These are phyloP conservation scores for Saccharomycopsis javanensis DNA, from an alignment of 805 yeast genomes.

Conservation along the genomic window DNA sequence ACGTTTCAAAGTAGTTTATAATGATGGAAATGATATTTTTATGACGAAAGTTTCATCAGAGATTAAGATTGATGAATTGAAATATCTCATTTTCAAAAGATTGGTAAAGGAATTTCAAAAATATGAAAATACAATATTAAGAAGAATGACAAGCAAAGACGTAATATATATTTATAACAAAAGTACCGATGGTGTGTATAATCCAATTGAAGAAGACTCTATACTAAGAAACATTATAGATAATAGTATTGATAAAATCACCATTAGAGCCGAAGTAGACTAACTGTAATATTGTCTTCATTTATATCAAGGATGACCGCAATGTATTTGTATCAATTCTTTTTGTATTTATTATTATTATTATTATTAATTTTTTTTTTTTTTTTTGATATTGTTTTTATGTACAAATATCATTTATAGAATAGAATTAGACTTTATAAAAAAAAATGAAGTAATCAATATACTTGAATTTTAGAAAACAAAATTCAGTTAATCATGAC, in stretches of 20 bases:
- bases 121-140: not conserved
- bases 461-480: not conserved
- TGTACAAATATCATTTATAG: not conserved
- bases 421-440: not conserved
- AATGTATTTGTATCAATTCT: too few species aligned
- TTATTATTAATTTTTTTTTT: not conserved
- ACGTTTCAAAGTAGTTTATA: conserved; percentile 16
- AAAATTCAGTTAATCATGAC: too few species aligned
- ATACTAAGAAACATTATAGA: conserved; percentile 13
- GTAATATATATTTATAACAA: conserved; percentile 13
- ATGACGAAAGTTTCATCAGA: conserved; percentile 16
- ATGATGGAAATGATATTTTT: conserved; percentile 19
- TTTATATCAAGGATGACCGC: not conserved
- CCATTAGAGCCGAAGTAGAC: conserved; percentile 18
- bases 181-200: conserved; percentile 18
- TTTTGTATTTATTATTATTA: not conserved
- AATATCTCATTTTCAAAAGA: conserved; percentile 13
- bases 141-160: conserved; percentile 4
- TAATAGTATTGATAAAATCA: conserved; percentile 14
- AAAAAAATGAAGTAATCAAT: not conserved
- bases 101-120: conserved; percentile 13
- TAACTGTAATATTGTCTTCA: not conserved
- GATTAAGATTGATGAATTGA: conserved; percentile 10
- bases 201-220: conserved; percentile 15
- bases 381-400: too few species aligned